These are phyloP conservation scores for Capsicum rhomboideum DNA, from an alignment of 257 asterid genomes.

Conservation along the genomic window DNA sequence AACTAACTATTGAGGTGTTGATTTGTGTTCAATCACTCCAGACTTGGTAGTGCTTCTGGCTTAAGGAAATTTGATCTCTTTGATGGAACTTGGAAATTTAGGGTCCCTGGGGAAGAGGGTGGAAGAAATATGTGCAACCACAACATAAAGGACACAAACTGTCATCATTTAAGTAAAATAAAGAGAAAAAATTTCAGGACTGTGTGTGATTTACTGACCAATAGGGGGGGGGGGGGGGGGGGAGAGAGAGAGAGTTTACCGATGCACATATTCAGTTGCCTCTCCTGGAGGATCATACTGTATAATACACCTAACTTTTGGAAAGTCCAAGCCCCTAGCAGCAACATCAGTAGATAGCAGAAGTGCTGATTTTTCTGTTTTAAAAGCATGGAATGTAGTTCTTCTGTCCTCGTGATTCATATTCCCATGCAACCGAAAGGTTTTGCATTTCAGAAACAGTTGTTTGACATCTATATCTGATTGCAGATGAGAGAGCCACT, in stretches of 20 bases:
- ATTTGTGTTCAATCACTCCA: background rate
- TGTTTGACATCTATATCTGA: constrained; percentile 42
- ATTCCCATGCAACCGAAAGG: constrained; percentile 73
- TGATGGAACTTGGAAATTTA: background rate
- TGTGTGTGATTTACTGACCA: background rate
- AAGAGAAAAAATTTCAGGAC: background rate
- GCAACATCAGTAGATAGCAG: constrained; percentile 86
- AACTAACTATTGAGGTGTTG: background rate
- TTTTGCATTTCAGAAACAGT: constrained; percentile 63
- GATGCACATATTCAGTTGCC: constrained; percentile 97
- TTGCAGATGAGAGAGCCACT: constrained; percentile 34
- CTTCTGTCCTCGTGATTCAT: constrained; percentile 87
- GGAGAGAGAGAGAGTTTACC: constrained; percentile 34
- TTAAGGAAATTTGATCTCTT: background rate
- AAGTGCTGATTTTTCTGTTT: constrained; percentile 78
- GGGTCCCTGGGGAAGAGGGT: background rate
- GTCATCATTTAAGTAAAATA: background rate
- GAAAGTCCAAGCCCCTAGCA: constrained; percentile 96
- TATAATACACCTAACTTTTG: constrained; percentile 88
- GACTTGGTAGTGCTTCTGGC: background rate
- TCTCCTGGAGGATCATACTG: constrained; percentile 99
- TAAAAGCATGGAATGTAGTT: constrained; percentile 69
- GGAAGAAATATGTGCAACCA: background rate
- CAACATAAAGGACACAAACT: background rate
- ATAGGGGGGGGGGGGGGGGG: background rate